Conservation (phyloP, 768 basidiomycete species). For the Boletus pseudo-olivaceus region DNA sequence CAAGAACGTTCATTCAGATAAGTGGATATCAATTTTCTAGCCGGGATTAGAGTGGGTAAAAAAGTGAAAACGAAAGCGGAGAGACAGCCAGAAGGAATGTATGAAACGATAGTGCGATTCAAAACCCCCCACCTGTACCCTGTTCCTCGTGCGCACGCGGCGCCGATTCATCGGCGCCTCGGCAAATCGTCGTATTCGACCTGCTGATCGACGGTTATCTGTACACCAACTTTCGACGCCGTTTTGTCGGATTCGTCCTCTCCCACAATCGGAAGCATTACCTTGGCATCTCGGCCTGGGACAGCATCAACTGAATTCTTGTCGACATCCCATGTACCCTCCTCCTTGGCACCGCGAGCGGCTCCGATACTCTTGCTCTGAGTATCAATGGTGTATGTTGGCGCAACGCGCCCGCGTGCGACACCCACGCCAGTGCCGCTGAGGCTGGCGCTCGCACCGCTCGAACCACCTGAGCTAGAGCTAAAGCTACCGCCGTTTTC, state of each 20-base stretch:
- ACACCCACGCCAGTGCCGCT: slow-evolving; percentile 17
- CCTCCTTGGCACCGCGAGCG: slow-evolving; percentile 38
- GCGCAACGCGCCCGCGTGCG: slow-evolving; percentile 25
- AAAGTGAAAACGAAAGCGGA: not conserved
- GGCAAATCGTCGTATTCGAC: slow-evolving; percentile 45
- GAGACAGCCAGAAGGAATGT: not conserved
- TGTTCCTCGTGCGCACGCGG: not conserved
- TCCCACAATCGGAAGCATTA: slow-evolving; percentile 32
- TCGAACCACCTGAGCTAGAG: slow-evolving; percentile 41
- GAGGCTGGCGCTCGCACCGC: slow-evolving; percentile 47
- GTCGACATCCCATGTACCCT: slow-evolving; percentile 35
- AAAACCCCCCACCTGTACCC: not conserved
- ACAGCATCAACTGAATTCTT: slow-evolving; percentile 41
- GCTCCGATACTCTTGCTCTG: slow-evolving; percentile 50
- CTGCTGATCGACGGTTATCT: slow-evolving; percentile 55
- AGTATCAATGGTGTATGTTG: slow-evolving; percentile 41
- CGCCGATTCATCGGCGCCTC: slow-evolving; percentile 11
- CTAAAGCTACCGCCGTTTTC: slow-evolving; percentile 68
- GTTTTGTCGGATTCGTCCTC: slow-evolving; percentile 25
- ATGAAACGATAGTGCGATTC: not conserved
- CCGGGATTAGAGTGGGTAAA: not conserved
- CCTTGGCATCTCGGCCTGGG: slow-evolving; percentile 35
- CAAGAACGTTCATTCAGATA: not conserved
- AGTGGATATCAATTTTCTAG: not conserved
- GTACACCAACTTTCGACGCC: slow-evolving; percentile 42